Base-by-base conservation (phyloP, 352 stramenopile genomes). In the Phytophthora pistaciae region DNA sequence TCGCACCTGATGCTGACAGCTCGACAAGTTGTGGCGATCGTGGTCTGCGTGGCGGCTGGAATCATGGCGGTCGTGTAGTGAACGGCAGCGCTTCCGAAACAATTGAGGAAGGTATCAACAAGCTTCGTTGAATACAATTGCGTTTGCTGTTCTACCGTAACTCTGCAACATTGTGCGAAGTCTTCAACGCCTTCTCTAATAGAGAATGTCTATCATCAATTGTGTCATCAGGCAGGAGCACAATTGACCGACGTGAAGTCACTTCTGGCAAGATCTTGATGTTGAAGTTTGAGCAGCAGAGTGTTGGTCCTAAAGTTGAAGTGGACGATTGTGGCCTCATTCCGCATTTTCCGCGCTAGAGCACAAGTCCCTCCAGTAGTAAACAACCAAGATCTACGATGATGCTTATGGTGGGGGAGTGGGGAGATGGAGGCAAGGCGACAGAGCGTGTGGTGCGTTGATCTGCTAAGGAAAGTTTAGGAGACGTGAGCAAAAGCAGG, bases 231-330 rank as follows among this genome's bases (percentile, higher is more conserved):
- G 25, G 25, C 25, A 3, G 25, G 18, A 87, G 64, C 8, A 93
- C 82, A 72, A 93, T 73, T 77, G 49, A 71, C 54, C 1, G 56
- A 68, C 14, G 60, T 66, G 31, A 77, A 78, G 48, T 91, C 25
- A 29, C 25, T 29, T 29, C 25, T 5, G 25, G 25, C 25, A 29
- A 68, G 52, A 68, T 29, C 49, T 60, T 69, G 48, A 29, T 58
- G 65, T 56, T 66, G 52, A 52, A 62, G 44, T 70, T 55, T n/a
- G 44, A 13, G 25, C 10, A 40, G 56, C 53, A 68, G 57, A 72
- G 53, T 70, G 65, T 64, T 74, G 60, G 65, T 68, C 55, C 31
- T 14, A 48, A 60, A 63, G 52, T 72, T 72, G 57, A 69, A 66
- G 64, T 62, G 6, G 42, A 50, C 14, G 42, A 50, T 48, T n/a